Evolutionary conservation across 768 basidiomycete species (phyloP).

Genomic region (Trametes elegans): DNA sequence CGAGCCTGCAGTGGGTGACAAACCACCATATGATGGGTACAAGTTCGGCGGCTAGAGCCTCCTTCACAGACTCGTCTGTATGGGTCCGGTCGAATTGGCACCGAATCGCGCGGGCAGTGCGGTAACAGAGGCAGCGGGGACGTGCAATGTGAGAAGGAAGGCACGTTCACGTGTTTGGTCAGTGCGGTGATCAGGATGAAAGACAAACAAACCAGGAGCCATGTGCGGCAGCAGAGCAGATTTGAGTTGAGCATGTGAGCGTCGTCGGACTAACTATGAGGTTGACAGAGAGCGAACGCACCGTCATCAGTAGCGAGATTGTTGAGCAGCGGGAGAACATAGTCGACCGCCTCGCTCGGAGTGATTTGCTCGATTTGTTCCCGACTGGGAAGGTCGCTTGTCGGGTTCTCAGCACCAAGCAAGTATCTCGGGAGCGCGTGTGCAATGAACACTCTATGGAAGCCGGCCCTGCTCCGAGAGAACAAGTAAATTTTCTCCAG

Average conservation of each 20-base stretch:
- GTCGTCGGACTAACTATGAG: neutral
- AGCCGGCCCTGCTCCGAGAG: conserved; percentile 68
- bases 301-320: conserved; percentile 85
- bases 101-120: conserved; percentile 2
- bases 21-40: conserved; percentile 93
- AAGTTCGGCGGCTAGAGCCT: conserved; percentile 79
- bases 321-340: conserved; percentile 87
- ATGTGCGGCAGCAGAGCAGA: neutral
- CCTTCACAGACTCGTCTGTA: conserved; percentile 83
- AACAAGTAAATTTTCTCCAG: conserved; percentile 93
- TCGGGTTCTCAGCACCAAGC: conserved; percentile 29
- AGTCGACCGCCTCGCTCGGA: conserved; percentile 87
- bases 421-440: conserved; percentile 81
- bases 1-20: conserved; percentile 45
- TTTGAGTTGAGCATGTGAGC: conserved; percentile 11
- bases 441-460: conserved; percentile 80
- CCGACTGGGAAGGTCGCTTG: conserved; percentile 6
- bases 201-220: conserved; percentile 10
- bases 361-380: conserved; percentile 49
- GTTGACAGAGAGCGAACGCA: conserved; percentile 32
- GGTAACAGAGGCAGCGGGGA: conserved; percentile 6
- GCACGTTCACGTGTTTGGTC: conserved; percentile 14
- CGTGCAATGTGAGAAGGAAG: conserved; percentile 2
- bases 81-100: neutral
- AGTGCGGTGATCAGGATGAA: neutral